These are phyloP conservation scores for Coniella lustricola DNA, from an alignment of 2,329 filamentous ascomycete genomes.

Conservation along the genomic window DNA sequence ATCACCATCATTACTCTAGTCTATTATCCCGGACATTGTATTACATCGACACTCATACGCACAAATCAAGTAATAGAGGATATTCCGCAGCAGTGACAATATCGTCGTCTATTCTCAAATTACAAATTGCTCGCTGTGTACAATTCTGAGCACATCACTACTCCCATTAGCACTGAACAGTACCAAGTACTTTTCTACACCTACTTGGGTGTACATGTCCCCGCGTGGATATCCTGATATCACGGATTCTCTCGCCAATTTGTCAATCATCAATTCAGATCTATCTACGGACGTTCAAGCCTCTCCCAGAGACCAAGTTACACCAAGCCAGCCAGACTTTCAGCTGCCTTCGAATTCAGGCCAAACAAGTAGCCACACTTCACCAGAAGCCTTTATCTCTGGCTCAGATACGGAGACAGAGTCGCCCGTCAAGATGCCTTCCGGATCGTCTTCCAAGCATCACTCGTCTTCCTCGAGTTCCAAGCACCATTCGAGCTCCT, in stretches of 20 bases:
- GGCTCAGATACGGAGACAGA: conserved; percentile 25
- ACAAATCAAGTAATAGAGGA: too few relatives aligned
- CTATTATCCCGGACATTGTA: too few relatives aligned
- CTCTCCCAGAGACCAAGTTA: conserved; percentile 2
- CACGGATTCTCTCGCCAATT: conserved; percentile 7
- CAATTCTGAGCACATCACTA: too few relatives aligned
- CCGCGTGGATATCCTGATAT: conserved; percentile 6
- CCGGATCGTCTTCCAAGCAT: conserved; percentile 22
- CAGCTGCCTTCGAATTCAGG: background rate
- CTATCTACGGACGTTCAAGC: background rate
- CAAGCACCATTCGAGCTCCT: conserved; percentile 18
- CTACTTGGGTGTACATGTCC: conserved; percentile 8
- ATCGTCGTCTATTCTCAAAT: too few relatives aligned
- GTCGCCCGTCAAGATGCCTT: conserved; percentile 24
- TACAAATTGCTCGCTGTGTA: too few relatives aligned
- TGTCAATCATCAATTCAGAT: conserved; percentile 2
- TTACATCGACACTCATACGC: too few relatives aligned
- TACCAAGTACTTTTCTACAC: background rate
- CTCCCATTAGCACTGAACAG: background rate
- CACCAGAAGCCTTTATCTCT: conserved; percentile 14
- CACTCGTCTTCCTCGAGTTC: conserved; percentile 25
- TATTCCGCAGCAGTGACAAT: too few relatives aligned
- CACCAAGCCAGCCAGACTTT: conserved; percentile 6
- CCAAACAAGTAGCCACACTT: background rate
- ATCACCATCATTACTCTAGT: too few relatives aligned